phyloP scores from a whole-genome alignment of 2,329 filamentous ascomycete species.

The Aspergillus felis region DNA sequence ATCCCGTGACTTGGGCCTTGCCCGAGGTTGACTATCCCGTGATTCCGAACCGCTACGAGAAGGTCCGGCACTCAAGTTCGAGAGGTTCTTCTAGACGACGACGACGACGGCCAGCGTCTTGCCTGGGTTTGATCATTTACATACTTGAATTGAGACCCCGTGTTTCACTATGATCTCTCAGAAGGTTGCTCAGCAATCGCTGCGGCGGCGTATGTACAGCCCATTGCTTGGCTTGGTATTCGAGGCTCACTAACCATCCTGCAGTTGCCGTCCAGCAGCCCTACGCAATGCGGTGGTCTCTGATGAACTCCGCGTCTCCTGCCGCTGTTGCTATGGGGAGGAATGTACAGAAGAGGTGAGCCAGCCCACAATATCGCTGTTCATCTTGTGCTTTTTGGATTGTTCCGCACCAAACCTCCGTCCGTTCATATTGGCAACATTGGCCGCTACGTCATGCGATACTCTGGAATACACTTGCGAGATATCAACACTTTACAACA shows the following conservation, averaged over 20 bases:
- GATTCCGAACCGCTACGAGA: constrained; percentile 34
- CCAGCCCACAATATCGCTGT: constrained; percentile 1
- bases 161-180: constrained; percentile 43
- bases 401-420: neutral
- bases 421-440: neutral
- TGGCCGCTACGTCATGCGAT: constrained; percentile 26
- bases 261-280: constrained; percentile 45
- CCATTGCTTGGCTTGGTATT: constrained; percentile 6
- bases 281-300: constrained; percentile 38
- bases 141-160: constrained; percentile 4
- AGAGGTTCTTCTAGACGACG: constrained; percentile 16
- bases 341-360: constrained; percentile 44
- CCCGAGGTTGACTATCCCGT: constrained; percentile 40
- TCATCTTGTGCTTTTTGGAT: neutral
- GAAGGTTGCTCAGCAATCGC: constrained; percentile 45
- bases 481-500: neutral
- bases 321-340: constrained; percentile 42
- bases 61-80: constrained; percentile 15
- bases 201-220: constrained; percentile 45
- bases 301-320: constrained; percentile 42
- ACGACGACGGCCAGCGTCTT: constrained; percentile 11
- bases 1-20: constrained; percentile 33
- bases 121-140: constrained; percentile 6
- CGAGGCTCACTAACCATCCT: constrained; percentile 21
- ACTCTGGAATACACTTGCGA: neutral